phyloP scores from a whole-genome alignment of 805 yeast genomes.

The Saturnispora diversa region DNA sequence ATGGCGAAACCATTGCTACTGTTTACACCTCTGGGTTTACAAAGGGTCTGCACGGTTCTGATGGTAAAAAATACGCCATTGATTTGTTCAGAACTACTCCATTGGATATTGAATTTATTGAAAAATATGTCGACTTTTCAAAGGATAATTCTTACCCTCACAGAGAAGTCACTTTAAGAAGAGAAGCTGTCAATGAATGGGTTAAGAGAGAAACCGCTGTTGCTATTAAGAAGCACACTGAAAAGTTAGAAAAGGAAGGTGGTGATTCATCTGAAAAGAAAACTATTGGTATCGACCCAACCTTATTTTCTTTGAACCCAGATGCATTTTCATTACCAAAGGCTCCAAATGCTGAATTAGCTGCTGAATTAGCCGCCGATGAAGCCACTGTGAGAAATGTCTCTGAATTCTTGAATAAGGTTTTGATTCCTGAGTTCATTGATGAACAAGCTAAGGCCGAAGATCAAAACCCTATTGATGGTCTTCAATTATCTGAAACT shows the following conservation, averaged over 20 bases:
- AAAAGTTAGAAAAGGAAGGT: slow-evolving; percentile 29
- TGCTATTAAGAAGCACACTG: slow-evolving; percentile 42
- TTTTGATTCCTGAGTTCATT: slow-evolving; percentile 57
- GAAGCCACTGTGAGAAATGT: slow-evolving; percentile 60
- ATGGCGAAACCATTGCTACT: slow-evolving; percentile 36
- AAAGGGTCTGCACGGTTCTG: slow-evolving; percentile 81
- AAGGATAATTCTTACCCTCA: slow-evolving; percentile 67
- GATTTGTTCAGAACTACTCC: slow-evolving; percentile 84
- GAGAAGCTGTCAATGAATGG: slow-evolving; percentile 89
- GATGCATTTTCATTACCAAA: slow-evolving; percentile 55
- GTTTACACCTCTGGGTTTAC: slow-evolving; percentile 67
- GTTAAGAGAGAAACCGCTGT: slow-evolving; percentile 61
- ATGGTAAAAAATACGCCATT: slow-evolving; percentile 73
- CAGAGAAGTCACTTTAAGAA: slow-evolving; percentile 66
- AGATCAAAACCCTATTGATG: slow-evolving; percentile 66
- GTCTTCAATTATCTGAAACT: slow-evolving; percentile 56
- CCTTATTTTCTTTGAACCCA: slow-evolving; percentile 61
- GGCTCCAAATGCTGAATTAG: slow-evolving; percentile 31
- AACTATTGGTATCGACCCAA: slow-evolving; percentile 44
- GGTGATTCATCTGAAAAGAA: slow-evolving; percentile 32
- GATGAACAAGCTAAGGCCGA: slow-evolving; percentile 43
- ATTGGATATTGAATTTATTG: slow-evolving; percentile 69
- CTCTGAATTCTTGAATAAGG: slow-evolving; percentile 51
- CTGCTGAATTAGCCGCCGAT: slow-evolving; percentile 38
- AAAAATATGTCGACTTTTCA: slow-evolving; percentile 39